Percentiles rank a stretch among this genome's conserved stretches.
Evolutionary conservation across 305 asterid genomes (phyloP).

Genomic region (Nicotiana rustica): DNA sequence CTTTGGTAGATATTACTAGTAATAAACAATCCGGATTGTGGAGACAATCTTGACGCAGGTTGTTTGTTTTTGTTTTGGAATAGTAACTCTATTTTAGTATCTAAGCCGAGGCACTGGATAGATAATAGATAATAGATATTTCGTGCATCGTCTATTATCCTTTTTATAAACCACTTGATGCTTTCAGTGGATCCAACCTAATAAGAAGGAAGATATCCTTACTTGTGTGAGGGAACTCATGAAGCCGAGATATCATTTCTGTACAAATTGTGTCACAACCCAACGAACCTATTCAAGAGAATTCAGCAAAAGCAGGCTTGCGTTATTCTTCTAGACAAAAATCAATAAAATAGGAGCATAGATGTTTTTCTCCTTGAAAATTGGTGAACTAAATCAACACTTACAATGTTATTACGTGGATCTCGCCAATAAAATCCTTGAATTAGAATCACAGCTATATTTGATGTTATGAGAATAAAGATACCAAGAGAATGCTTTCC

Average conservation of each 20-base stretch:
- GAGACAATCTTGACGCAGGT: not conserved
- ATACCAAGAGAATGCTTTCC: slow-evolving; percentile 82
- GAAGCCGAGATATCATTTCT: slow-evolving; percentile 2
- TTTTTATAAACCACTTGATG: not conserved
- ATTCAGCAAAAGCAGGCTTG: not conserved
- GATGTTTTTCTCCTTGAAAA: not conserved
- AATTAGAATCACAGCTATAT: slow-evolving; percentile 52
- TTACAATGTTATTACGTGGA: slow-evolving; percentile 67
- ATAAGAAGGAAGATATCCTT: not conserved
- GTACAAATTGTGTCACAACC: slow-evolving; percentile 22
- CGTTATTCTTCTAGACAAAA: not conserved
- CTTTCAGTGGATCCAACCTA: not conserved
- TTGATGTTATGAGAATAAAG: slow-evolving; percentile 69
- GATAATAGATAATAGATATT: not conserved
- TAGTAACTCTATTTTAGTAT: not conserved
- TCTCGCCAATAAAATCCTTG: slow-evolving; percentile 70
- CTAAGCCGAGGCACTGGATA: not conserved
- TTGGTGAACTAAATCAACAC: slow-evolving; percentile 37
- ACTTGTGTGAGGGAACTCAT: not conserved
- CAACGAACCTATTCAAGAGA: slow-evolving; percentile 27
- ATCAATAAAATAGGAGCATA: not conserved
- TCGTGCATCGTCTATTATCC: not conserved
- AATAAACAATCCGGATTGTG: slow-evolving; percentile 1
- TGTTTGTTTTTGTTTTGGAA: not conserved
- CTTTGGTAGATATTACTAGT: not conserved